Base-by-base conservation (phyloP, 2,329 filamentous ascomycete species). In the Furcasterigmium furcatum region DNA sequence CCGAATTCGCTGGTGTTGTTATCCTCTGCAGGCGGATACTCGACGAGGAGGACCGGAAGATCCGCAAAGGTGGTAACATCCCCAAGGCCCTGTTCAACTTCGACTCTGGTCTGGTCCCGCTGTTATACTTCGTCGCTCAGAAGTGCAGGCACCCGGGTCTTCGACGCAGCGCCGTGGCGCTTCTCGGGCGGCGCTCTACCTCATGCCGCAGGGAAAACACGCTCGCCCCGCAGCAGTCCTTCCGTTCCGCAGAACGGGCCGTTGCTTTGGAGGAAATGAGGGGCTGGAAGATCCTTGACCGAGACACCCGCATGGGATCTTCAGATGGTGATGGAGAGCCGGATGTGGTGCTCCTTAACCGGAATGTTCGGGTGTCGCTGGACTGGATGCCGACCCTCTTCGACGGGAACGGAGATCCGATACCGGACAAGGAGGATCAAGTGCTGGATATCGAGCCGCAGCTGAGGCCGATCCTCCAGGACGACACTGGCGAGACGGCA, bases 71-170 rank as follows among this genome's bases (percentile, higher is more conserved):
- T 7, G 7, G 24, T 7, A 27, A 27, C 12, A 16, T 16, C 7
- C 34, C 16, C 9, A 9, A 14, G n/a, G 18, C n/a, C 10, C n/a
- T 9, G 3, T 73, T 74, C 25, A 63, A 59, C 7, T 73, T 72
- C 38, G 68, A 73, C 30, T 70, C 67, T 10, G 67, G 70, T 18
- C 44, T 72, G 1, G 58, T 73, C 21, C 64, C 68, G 0, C 65
- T 68, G 1, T 51, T 74, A 1, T 72, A 70, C 50, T 74, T 67
- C 51, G 63, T 65, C 8, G 62, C 57, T 1, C 52, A 57, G 27
- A 70, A 68, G 43, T 73, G 67, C 40, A 60, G 70, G 2, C 70
- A 71, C 46, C 74, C 64, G 0, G 53, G 65, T 13, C 58, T 72
- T 4, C 54, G 70, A 9, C 59, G 67, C 1, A 60, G 64, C 2